A percentile compares a stretch with the other conserved stretches of the same genome.
These are phyloP conservation scores for Scedosporium minutisporum DNA, from an alignment of 2,329 filamentous ascomycete genomes.

Conservation along the genomic window DNA sequence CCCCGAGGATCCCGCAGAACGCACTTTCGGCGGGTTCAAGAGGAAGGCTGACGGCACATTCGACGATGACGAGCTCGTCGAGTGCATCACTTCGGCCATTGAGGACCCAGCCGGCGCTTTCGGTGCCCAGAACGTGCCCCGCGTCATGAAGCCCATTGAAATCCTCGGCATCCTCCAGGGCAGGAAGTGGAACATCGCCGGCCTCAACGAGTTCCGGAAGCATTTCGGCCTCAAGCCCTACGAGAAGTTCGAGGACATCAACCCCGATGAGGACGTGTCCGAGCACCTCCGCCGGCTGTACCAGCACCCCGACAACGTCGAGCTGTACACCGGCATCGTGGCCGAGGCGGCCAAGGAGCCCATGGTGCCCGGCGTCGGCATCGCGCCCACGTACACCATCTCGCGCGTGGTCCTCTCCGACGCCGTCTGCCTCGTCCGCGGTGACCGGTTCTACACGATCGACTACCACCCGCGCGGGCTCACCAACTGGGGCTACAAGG, in stretches of 20 bases:
- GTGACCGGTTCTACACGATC: slow-evolving; percentile 69
- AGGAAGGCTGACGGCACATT: slow-evolving; percentile 60
- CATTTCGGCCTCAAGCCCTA: slow-evolving; percentile 72
- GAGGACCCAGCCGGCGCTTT: slow-evolving; percentile 71
- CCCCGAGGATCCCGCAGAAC: slow-evolving; percentile 56
- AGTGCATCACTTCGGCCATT: slow-evolving; percentile 57
- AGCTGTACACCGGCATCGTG: slow-evolving; percentile 71
- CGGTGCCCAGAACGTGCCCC: slow-evolving; percentile 64
- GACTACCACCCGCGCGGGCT: slow-evolving; percentile 66
- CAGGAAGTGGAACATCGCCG: slow-evolving; percentile 66
- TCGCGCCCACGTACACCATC: slow-evolving; percentile 66
- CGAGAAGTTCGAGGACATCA: slow-evolving; percentile 74
- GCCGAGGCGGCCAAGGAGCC: slow-evolving; percentile 66
- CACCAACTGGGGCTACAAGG: slow-evolving; percentile 77
- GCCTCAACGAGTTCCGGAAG: slow-evolving; percentile 76
- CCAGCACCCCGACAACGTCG: slow-evolving; percentile 69
- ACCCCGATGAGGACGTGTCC: slow-evolving; percentile 62
- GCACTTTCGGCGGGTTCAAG: slow-evolving; percentile 57
- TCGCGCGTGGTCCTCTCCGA: slow-evolving; percentile 69
- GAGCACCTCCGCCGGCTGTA: slow-evolving; percentile 58
- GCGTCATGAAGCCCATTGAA: slow-evolving; percentile 64
- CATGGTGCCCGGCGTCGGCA: slow-evolving; percentile 65
- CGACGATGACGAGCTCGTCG: slow-evolving; percentile 65
- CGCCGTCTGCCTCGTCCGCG: slow-evolving; percentile 67
- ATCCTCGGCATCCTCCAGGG: slow-evolving; percentile 73